Evolutionary conservation across 2,329 filamentous ascomycete genomes (phyloP).

Genomic region (Scedosporium minutisporum): DNA sequence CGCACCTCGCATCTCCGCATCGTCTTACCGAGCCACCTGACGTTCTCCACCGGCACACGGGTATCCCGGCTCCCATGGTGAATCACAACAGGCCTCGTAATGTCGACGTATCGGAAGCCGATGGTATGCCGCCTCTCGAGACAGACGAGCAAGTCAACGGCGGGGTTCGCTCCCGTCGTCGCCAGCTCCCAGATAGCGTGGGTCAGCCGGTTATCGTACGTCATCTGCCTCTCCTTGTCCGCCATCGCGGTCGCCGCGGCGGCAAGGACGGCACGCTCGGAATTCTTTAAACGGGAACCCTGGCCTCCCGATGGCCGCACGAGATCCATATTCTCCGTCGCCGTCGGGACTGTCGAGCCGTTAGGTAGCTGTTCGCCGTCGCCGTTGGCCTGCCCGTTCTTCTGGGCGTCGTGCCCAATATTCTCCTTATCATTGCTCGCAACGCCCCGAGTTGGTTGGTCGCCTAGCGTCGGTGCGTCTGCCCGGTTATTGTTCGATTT

Average conservation of each 20-base stretch:
- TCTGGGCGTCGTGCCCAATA: conserved; percentile 16
- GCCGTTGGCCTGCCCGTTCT: conserved; percentile 13
- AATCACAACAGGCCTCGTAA: conserved; percentile 82
- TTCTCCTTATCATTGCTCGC: conserved; percentile 43
- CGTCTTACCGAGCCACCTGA: conserved; percentile 85
- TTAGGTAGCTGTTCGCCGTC: conserved; percentile 13
- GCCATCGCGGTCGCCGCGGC: conserved; percentile 52
- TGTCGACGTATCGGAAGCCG: conserved; percentile 94
- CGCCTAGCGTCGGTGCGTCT: conserved; percentile 20
- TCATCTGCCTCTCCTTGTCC: conserved; percentile 61
- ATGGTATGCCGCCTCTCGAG: conserved; percentile 84
- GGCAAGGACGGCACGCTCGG: conserved; percentile 29
- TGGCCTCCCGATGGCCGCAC: conserved; percentile 23
- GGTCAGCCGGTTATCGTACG: conserved; percentile 78
- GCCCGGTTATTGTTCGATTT: conserved; percentile 35
- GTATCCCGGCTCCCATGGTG: conserved; percentile 89
- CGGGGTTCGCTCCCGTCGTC: conserved; percentile 84
- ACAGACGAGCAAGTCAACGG: conserved; percentile 85
- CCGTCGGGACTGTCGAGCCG: conserved; percentile 16
- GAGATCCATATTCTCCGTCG: conserved; percentile 40
- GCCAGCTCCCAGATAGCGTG: conserved; percentile 92
- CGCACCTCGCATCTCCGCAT: conserved; percentile 91
- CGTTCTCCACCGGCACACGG: conserved; percentile 88
- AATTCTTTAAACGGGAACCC: conserved; percentile 15
- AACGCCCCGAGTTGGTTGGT: conserved; percentile 12